Evolutionary conservation across 2,329 filamentous ascomycete species (phyloP), one percentile per base, ranked within the genome.

Genomic region (Fusarium chaquense): DNA sequence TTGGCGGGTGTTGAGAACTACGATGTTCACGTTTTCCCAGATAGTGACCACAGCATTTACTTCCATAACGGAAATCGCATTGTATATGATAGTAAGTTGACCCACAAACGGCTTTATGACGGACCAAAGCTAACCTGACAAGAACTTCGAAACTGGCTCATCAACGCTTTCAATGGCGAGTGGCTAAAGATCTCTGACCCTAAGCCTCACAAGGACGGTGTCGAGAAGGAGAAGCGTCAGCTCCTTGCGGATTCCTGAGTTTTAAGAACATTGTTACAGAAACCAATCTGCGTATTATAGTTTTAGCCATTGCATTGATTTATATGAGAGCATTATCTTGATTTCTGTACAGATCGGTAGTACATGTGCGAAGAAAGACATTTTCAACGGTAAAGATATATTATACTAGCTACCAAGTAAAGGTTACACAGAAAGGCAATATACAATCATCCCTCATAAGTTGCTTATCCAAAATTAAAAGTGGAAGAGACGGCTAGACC

Each of bases 151-250:
- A 94, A 93, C 78, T 99, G 95, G 95, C 89, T 99, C 57, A 87
- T 98, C 77, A 98, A 98, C 78, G 96, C 96, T 3, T 99, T 99
- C 79, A 98, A 98, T 73, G 96, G 96, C 53, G 94, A 98, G 79
- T 98, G 95, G 93, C 83, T 95, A 62, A 88, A 87, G 78, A 77
- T 88, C 16, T 74, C 78, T 13, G 67, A 86, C 53, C 82, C 87
- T 3, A 84, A 84, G 71, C 87, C 87, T 3, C 80, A 79, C 32
- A 71, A 75, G 30, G 73, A 77, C 20, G 75, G 73, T 4, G 36
- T 54, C 4, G 66, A 74, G 45, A 72, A 66, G 44, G 68, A 73
- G 41, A 75, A 75, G 61, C 62, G 73, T 3, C 51, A 63, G 13
- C 13, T 56, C 7, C 28, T 15, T 16, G 18, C 18, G 5, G 49